phyloP scores from a whole-genome alignment of 2,329 filamentous ascomycete species.

The Trichoderma simmonsii region DNA sequence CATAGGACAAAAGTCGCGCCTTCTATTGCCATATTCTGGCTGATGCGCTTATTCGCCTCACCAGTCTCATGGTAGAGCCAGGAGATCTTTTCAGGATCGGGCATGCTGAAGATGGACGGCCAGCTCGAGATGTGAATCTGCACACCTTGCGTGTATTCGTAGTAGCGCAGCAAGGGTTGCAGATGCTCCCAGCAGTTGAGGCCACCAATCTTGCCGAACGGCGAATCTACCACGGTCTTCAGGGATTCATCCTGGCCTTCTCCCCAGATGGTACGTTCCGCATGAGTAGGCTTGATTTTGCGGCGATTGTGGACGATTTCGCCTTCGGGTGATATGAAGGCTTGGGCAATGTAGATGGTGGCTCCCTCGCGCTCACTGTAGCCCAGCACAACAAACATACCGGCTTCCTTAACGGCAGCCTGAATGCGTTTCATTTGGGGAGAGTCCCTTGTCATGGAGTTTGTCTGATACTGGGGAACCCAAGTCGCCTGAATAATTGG shows the following conservation, averaged over 20 bases:
- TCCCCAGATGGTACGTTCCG: conserved; percentile 54
- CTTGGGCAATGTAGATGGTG: conserved; percentile 52
- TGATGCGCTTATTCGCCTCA: conserved; percentile 33
- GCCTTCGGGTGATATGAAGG: conserved; percentile 48
- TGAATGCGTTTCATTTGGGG: conserved; percentile 53
- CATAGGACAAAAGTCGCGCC: conserved; percentile 41
- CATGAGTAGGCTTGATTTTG: conserved; percentile 56
- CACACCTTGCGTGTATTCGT: conserved; percentile 22
- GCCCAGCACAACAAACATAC: conserved; percentile 52
- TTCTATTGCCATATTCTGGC: conserved; percentile 43
- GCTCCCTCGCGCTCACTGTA: conserved; percentile 52
- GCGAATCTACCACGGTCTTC: conserved; percentile 46
- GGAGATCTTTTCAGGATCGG: conserved; percentile 30
- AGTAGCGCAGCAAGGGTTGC: conserved; percentile 19
- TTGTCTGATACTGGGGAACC: conserved; percentile 31
- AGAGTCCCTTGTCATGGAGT: conserved; percentile 40
- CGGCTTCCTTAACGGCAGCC: conserved; percentile 45
- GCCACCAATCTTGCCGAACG: conserved; percentile 49
- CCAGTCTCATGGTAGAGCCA: conserved; percentile 37
- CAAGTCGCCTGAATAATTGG: neutral
- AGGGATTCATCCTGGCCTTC: conserved; percentile 54
- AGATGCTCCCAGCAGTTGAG: conserved; percentile 51
- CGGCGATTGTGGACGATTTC: conserved; percentile 52
- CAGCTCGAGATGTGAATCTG: conserved; percentile 26
- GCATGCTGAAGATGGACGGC: conserved; percentile 31